Percentiles rank a stretch among this genome's conserved stretches.
phyloP scores from a whole-genome alignment of 192 early-diverging fungal species.

The Coemansia sp. region DNA sequence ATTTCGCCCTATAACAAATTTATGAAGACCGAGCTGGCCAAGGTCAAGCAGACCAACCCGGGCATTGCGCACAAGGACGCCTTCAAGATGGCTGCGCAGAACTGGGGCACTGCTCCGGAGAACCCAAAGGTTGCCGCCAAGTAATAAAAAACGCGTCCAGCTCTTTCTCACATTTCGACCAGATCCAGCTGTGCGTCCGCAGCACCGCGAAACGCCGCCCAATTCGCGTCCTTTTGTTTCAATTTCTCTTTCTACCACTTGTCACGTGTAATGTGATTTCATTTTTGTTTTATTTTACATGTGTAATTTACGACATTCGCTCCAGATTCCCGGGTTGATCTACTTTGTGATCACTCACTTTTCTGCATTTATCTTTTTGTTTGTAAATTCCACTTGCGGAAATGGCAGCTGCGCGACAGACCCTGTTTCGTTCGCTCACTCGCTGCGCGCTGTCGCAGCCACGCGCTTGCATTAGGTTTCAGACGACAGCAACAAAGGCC shows the following conservation, averaged over 20 bases:
- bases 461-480: neutral
- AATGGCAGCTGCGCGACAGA: slow-evolving; percentile 5
- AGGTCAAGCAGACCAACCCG: slow-evolving; percentile 65
- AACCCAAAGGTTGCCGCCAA: slow-evolving; percentile 62
- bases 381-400: neutral
- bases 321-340: neutral
- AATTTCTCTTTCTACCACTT: neutral
- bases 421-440: neutral
- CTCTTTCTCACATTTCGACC: neutral
- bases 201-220: neutral
- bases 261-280: slow-evolving; percentile 16
- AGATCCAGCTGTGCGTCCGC: slow-evolving; percentile 6
- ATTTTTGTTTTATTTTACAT: neutral
- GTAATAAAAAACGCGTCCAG: slow-evolving; percentile 4
- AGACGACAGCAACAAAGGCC: slow-evolving; percentile 7
- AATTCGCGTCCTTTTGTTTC: slow-evolving; percentile 8
- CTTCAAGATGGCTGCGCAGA: slow-evolving; percentile 63
- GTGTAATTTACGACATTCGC: neutral
- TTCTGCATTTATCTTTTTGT: neutral
- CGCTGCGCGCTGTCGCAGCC: neutral
- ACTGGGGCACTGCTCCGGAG: slow-evolving; percentile 61
- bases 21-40: slow-evolving; percentile 70
- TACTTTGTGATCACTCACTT: neutral
- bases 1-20: slow-evolving; percentile 67
- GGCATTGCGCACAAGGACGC: slow-evolving; percentile 64